Evolutionary conservation across 805 yeast species (phyloP).

Genomic region (Kuraishia molischiana): DNA sequence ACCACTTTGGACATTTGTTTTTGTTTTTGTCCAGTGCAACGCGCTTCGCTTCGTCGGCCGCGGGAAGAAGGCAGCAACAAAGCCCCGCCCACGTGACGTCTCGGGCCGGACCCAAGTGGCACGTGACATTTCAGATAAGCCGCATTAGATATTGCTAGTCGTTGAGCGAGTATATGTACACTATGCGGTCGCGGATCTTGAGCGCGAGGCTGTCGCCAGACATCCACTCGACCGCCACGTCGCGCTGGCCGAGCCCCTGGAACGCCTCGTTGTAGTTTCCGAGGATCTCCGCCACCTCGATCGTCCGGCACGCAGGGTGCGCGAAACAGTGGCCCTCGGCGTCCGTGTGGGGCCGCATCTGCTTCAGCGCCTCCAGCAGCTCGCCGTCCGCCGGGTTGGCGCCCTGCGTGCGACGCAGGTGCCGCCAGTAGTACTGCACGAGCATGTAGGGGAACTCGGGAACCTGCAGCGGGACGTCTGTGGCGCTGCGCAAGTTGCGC

Average conservation of each 20-base stretch:
- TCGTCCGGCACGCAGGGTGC: too few species aligned
- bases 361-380: slow-evolving; percentile 1
- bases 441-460: slow-evolving; percentile 15
- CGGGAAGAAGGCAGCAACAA: too few species aligned
- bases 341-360: neutral
- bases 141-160: too few species aligned
- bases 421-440: slow-evolving; percentile 14
- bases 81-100: too few species aligned
- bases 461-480: slow-evolving; percentile 14
- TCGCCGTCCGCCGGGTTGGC: neutral
- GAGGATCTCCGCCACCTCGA: slow-evolving; percentile 3
- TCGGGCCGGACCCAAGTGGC: too few species aligned
- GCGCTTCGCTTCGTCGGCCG: too few species aligned
- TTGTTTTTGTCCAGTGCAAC: too few species aligned
- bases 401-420: neutral
- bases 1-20: slow-evolving; percentile 28
- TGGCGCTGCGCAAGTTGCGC: slow-evolving; percentile 9
- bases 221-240: slow-evolving; percentile 15
- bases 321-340: neutral
- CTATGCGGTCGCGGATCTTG: slow-evolving; percentile 10
- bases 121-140: too few species aligned
- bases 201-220: slow-evolving; percentile 11
- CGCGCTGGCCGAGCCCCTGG: slow-evolving; percentile 6
- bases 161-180: slow-evolving; percentile 12
- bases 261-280: slow-evolving; percentile 13